Conservation (phyloP, 768 basidiomycete species). For the Atractiella rhizophila region DNA sequence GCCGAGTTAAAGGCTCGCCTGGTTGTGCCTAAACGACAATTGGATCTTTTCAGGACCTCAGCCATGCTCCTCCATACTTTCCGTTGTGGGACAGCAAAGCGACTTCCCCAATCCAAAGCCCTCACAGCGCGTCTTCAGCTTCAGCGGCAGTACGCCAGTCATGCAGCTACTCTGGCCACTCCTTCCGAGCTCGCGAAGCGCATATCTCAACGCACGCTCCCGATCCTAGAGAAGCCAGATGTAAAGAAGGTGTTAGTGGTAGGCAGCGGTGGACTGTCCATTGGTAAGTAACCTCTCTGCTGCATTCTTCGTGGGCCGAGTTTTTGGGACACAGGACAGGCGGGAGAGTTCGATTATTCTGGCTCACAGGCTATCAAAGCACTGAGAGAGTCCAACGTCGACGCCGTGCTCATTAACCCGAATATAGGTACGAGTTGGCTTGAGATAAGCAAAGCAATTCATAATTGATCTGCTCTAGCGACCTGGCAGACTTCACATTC, state of each 20-base stretch:
- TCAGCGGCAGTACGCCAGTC: no score
- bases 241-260: slow-evolving; percentile 90
- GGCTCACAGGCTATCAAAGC: slow-evolving; percentile 98
- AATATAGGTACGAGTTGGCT: slow-evolving; percentile 26
- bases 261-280: slow-evolving; percentile 81
- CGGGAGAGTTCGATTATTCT: slow-evolving; percentile 98
- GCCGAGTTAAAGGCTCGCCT: no score
- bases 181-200: slow-evolving; percentile 81
- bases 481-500: slow-evolving; percentile 99
- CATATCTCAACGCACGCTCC: slow-evolving; percentile 80
- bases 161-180: slow-evolving; percentile 24
- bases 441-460: neutral
- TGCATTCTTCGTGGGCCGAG: no score
- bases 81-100: no score
- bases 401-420: slow-evolving; percentile 68
- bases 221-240: slow-evolving; percentile 66
- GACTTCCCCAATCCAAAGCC: no score
- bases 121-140: no score
- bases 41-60: no score
- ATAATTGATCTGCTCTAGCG: slow-evolving; percentile 29
- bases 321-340: no score
- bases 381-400: slow-evolving; percentile 73
- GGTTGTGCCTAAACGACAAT: no score
- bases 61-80: no score
- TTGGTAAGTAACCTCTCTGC: no score